A percentile compares a stretch with the other conserved stretches of the same genome.
Conservation (phyloP, 352 stramenopile species). For the Phytopythium ostracodes region DNA sequence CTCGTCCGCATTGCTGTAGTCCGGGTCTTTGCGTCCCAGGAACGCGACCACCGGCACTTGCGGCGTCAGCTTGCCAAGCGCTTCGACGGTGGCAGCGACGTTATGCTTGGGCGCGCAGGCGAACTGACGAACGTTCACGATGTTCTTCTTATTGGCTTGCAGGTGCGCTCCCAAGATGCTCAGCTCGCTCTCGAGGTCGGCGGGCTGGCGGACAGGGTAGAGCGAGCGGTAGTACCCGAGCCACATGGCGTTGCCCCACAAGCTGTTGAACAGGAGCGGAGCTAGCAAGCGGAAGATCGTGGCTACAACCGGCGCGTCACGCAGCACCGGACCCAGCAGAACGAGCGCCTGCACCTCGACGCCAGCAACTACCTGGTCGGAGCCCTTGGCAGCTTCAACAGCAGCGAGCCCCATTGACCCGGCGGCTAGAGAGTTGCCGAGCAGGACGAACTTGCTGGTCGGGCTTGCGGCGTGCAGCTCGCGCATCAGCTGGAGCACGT, state of each 20-base stretch:
- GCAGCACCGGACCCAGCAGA: slow-evolving; percentile 29
- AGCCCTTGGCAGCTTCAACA: not conserved
- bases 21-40: slow-evolving; percentile 30
- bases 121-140: slow-evolving; percentile 23
- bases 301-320: slow-evolving; percentile 15
- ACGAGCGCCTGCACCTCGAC: slow-evolving; percentile 18
- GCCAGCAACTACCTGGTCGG: not conserved
- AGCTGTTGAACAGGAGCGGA: slow-evolving; percentile 24
- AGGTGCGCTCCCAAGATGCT: slow-evolving; percentile 19
- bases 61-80: slow-evolving; percentile 4
- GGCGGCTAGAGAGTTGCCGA: slow-evolving; percentile 34
- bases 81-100: slow-evolving; percentile 15
- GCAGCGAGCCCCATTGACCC: slow-evolving; percentile 30
- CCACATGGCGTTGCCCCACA: slow-evolving; percentile 27
- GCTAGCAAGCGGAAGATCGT: slow-evolving; percentile 27
- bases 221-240: slow-evolving; percentile 38
- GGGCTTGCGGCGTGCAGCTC: slow-evolving; percentile 16
- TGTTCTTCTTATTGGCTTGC: slow-evolving; percentile 12
- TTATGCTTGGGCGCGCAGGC: slow-evolving; percentile 18
- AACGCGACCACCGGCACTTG: slow-evolving; percentile 26
- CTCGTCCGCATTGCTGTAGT: slow-evolving; percentile 25
- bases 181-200: slow-evolving; percentile 26
- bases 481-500: slow-evolving; percentile 23
- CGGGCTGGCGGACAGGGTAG: slow-evolving; percentile 17
- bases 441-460: slow-evolving; percentile 23